Percentiles rank a stretch among this genome's conserved stretches.
phyloP scores from a whole-genome alignment of 2,329 filamentous ascomycete species.

The Clathrospora elynae region DNA sequence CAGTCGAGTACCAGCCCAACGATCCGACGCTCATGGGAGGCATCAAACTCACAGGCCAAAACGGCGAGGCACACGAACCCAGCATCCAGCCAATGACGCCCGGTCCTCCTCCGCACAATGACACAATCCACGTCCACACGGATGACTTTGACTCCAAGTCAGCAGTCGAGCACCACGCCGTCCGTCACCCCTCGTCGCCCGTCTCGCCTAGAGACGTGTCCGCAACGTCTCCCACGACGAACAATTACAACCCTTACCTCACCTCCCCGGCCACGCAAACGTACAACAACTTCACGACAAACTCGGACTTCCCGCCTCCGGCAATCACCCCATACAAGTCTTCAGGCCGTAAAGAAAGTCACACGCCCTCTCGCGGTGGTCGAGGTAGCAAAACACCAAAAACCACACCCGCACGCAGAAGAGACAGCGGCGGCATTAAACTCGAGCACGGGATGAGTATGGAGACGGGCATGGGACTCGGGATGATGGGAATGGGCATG shows the following conservation, averaged over 20 bases:
- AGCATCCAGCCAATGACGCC: constrained; percentile 38
- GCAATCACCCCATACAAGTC: constrained; percentile 17
- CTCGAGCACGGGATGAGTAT: constrained; percentile 25
- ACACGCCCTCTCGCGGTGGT: constrained; percentile 26
- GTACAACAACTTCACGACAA: constrained; percentile 31
- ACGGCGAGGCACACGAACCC: constrained; percentile 22
- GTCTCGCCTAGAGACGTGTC: constrained; percentile 27
- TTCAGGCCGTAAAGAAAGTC: constrained; percentile 27
- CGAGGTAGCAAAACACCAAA: constrained; percentile 21
- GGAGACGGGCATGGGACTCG: constrained; percentile 18
- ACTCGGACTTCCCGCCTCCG: constrained; percentile 32
- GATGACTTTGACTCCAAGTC: constrained; percentile 20
- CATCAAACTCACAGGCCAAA: constrained; percentile 15
- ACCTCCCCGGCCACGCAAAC: constrained; percentile 22
- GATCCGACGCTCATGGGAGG: constrained; percentile 22
- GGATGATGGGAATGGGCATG: constrained; percentile 17
- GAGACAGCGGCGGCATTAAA: constrained; percentile 32
- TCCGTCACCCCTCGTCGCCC: constrained; percentile 26
- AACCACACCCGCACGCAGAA: constrained; percentile 1
- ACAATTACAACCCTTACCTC: constrained; percentile 19
- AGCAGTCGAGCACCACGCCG: constrained; percentile 11
- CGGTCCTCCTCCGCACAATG: constrained; percentile 20
- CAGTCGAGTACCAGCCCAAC: constrained; percentile 39
- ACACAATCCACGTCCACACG: constrained; percentile 14
- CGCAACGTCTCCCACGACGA: constrained; percentile 16